Evolutionary conservation across 2,329 filamentous ascomycete genomes (phyloP), one percentile per base, ranked within the genome.

Genomic region (Leptographium lundbergii): DNA sequence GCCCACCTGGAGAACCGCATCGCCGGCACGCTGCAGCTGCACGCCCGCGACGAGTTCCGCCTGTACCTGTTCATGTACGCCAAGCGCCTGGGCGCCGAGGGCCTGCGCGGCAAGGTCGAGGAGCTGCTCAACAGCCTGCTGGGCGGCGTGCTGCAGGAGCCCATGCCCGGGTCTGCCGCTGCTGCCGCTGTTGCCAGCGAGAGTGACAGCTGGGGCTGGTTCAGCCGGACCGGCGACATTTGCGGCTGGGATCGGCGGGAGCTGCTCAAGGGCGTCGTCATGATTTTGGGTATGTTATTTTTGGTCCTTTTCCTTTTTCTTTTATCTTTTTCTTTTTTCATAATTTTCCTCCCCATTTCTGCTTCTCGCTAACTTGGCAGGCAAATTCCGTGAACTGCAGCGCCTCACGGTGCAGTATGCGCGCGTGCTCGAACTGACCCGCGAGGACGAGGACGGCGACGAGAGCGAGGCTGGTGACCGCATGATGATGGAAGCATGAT

Each of bases 41-140:
- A 87, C 4, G 87, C 94, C 0, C 87, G 85, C 66, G 91, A 97
- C 60, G 94, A 99, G 70, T 99, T 97, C 74, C 84, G 90, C 60
- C 78, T 96, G 1, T 97, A 97, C 68, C 76, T 99, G n/a, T 87
- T 91, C 67, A 97, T 97, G 91, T 99, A 99, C 68, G 92, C 91
- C 4, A 97, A 96, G 74, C 85, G 94, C 0, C 81, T 99, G 6
- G 94, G 94, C 1, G 90, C 91, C 0, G 95, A 99, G 71, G 91
- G 91, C 0, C 75, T 92, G 57, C 84, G 87, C 65, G 80, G 83
- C 59, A 99, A 99, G 74, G 91, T 96, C 2, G 92, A 97, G 69
- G 95, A 99, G 74, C 76, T 99, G 11, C 76, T 97, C 32, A 87
- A 89, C 65, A 87, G 84, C 53, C 75, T 99, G 50, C 77, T 95